Evolutionary conservation across 768 basidiomycete species (phyloP), one percentile per base, ranked within the genome.

Genomic region (Suillus occidentalis): DNA sequence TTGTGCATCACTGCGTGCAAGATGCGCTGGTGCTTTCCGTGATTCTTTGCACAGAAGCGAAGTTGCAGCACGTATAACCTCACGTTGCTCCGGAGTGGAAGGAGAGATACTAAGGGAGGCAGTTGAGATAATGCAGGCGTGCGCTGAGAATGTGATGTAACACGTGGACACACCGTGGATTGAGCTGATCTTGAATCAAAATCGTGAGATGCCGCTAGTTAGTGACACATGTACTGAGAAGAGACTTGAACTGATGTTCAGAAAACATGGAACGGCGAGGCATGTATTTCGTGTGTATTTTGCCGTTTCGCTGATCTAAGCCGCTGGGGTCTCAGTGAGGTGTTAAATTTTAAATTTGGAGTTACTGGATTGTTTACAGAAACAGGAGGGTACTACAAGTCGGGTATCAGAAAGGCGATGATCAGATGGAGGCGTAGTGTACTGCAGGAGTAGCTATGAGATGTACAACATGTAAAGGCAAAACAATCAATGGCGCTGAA

Each of bases 31-130:
- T 14, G 89, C 85, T 69, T 84, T 84, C 47, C 85, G 73, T 69
- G 89, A 80, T 72, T 91, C 89, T 69, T 83, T 88, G 73, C 88
- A 89, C 31, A 93, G 76, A 72, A 89, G 72, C 0, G 85, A 82
- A 4, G 83, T 83, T 6, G 92, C 90, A 0, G 80, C 78, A 45
- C 91, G 85, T 61, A 94, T 83, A n/a, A 85, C 76, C 63, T 89
- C 90, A 50, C 91, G 84, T 63, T 87, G 82, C 66, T 89, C 86
- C 0, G 72, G n/a, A n/a, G n/a, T n/a, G n/a, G n/a, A n/a, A n/a
- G n/a, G n/a, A 3, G 79, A 71, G 47, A 76, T 75, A 28, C 28
- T 28, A 18, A 90, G 76, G 0, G 89, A 89, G 0, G 84, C 78
- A 5, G 85, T 79, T n/a, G 88, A 89, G 28, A 84, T 78, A 71